Evolutionary conservation across 441 rosid species (phyloP).

Genomic region (Biscutella auriculata): DNA sequence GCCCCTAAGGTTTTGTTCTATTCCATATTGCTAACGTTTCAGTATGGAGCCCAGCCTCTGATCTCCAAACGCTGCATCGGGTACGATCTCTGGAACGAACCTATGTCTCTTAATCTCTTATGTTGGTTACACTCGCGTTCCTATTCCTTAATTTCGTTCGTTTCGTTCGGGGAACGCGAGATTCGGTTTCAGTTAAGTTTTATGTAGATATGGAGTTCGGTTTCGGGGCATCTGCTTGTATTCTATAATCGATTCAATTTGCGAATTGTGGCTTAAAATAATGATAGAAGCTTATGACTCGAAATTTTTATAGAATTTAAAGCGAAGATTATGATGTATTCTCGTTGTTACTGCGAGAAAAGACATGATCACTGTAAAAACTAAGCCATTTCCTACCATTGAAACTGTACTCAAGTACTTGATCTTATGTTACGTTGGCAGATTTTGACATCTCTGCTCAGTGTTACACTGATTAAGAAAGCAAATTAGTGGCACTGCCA

Average conservation of each 20-base stretch:
- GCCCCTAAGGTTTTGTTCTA: conserved; percentile 41
- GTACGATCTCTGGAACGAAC: conserved; percentile 24
- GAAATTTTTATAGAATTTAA: background rate
- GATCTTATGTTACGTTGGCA: background rate
- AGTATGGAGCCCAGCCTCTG: conserved; percentile 92
- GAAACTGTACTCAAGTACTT: background rate
- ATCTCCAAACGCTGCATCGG: conserved; percentile 83
- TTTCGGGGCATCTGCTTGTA: background rate
- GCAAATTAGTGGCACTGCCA: background rate
- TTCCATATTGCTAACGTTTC: conserved; percentile 68
- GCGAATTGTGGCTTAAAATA: background rate
- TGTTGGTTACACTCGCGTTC: background rate
- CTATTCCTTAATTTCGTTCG: background rate
- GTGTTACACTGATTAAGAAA: background rate
- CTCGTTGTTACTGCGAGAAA: background rate
- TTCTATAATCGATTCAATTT: background rate
- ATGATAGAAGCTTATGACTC: background rate
- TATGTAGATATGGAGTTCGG: background rate
- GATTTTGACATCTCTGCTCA: background rate
- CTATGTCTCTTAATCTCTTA: background rate
- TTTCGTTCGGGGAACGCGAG: background rate
- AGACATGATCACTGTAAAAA: background rate
- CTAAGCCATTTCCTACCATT: background rate
- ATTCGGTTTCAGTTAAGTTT: background rate
- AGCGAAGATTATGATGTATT: background rate